Base-by-base conservation (phyloP, 345 rosid genomes). In the Mercurialis annua region DNA sequence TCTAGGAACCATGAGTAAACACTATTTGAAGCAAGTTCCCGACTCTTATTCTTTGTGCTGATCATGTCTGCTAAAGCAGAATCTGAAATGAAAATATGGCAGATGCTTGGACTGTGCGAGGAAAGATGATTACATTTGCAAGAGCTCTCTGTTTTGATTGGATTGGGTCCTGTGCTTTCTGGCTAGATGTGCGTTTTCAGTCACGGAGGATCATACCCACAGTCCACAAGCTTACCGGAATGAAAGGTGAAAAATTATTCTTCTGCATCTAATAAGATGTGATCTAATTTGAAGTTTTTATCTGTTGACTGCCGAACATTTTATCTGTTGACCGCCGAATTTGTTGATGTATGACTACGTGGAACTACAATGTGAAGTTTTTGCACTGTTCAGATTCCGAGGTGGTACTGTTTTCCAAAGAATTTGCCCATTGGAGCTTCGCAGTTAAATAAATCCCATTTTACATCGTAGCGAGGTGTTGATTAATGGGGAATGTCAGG, bases 231-330 rank as follows among this genome's bases (percentile, higher is more conserved):
- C 56, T 52, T 64, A 50, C 69, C 27, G 62, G 62, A 40, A 67
- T 47, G 1, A 65, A 57, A n/a, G 83, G 81, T 79, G 70, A 64
- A 63, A 68, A 73, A 51, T 17, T 5, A 11, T 59, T 23, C 21
- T 17, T 50, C 7, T 17, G 33, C 44, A 31, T 26, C 27, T 29
- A 27, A 36, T 52, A 27, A 17, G 56, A 33, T 30, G 15, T 31
- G 53, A 55, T 62, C 29, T 62, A n/a, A 10, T 18, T 42, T 66
- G 33, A 66, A 33, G 40, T 33, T 55, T 31, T 23, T 24, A 0
- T 55, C 48, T 36, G 18, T 33, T 3, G 29, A 31, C 47, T 26
- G 43, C 42, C 17, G 18, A 47, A 65, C n/a, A 62, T 31, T 61
- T 40, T 66, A 27, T n/a, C 10, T 18, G 10, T 5, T 16, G 34